These are phyloP conservation scores for Hortaea werneckii DNA, from an alignment of 2,329 filamentous ascomycete genomes.

Conservation along the genomic window DNA sequence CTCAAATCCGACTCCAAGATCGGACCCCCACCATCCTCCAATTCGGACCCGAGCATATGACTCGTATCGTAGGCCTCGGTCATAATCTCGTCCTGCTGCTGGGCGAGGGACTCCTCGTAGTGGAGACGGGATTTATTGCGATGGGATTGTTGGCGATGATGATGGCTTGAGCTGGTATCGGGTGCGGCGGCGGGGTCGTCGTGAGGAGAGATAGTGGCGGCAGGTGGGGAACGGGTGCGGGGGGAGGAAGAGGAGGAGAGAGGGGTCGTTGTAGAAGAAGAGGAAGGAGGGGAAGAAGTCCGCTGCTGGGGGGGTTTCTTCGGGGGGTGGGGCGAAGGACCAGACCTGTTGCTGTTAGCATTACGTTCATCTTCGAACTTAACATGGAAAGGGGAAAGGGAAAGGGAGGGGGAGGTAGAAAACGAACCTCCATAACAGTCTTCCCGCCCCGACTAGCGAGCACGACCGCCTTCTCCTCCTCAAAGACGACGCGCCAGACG, in stretches of 20 bases:
- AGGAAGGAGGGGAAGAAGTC: conserved; percentile 4
- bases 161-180: too few species aligned
- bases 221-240: neutral
- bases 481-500: conserved; percentile 95
- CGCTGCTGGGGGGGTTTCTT: conserved; percentile 10
- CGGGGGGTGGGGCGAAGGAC: conserved; percentile 84
- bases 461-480: conserved; percentile 91
- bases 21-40: neutral
- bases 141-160: conserved; percentile 10
- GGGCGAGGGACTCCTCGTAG: conserved; percentile 1
- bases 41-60: neutral
- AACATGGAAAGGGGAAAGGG: neutral
- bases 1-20: neutral
- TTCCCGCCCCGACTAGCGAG: conserved; percentile 76
- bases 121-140: neutral
- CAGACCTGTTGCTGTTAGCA: conserved; percentile 54
- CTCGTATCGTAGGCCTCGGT: conserved; percentile 12
- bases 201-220: neutral
- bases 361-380: conserved; percentile 2
- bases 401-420: conserved; percentile 6
- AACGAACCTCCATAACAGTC: conserved; percentile 85
- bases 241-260: neutral
- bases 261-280: neutral
- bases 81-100: conserved; percentile 17
- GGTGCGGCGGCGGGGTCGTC: too few species aligned